Percentiles rank a stretch among this genome's conserved stretches.
phyloP scores from a whole-genome alignment of 371 early-diverging fungal genomes.

The Mucor saturninus region DNA sequence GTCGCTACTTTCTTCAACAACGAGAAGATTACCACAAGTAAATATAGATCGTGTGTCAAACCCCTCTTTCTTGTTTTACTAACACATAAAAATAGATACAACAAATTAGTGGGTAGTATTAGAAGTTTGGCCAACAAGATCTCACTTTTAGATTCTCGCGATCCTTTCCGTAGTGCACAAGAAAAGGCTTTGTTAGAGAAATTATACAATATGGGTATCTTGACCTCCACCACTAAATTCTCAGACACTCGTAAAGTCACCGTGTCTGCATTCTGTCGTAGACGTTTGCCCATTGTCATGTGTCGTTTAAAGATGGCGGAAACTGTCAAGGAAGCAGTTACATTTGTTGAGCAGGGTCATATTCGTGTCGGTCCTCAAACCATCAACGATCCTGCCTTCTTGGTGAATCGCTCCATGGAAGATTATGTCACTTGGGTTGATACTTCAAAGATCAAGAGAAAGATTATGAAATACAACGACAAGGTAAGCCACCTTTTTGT shows the following conservation, averaged over 20 bases:
- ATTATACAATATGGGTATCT: conserved; percentile 91
- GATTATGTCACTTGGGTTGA: conserved; percentile 99
- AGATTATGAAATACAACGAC: conserved; percentile 98
- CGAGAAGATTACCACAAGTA: conserved; percentile 97
- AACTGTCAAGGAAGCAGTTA: conserved; percentile 93
- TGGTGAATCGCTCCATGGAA: conserved; percentile 92
- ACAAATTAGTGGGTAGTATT: conserved; percentile 88
- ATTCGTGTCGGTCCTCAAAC: conserved; percentile 94
- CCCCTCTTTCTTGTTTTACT: background rate
- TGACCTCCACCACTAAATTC: conserved; percentile 85
- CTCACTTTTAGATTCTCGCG: conserved; percentile 88
- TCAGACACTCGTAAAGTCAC: conserved; percentile 89
- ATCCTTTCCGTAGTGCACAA: conserved; percentile 82
- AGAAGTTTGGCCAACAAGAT: conserved; percentile 89
- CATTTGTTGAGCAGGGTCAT: conserved; percentile 98
- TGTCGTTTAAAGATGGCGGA: conserved; percentile 96
- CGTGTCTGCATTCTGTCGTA: conserved; percentile 92
- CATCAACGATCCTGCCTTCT: conserved; percentile 90
- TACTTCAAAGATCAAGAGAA: conserved; percentile 96
- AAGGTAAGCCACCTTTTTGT: conserved; percentile 60
- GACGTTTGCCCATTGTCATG: conserved; percentile 95
- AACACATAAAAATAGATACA: conserved; percentile 69
- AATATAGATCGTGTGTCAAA: conserved; percentile 1
- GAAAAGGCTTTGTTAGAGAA: conserved; percentile 89
- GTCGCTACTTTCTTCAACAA: conserved; percentile 90